Evolutionary conservation across 176 grass and related monocot genomes (phyloP).

Genomic region (Dendrocalamus sinicus): DNA sequence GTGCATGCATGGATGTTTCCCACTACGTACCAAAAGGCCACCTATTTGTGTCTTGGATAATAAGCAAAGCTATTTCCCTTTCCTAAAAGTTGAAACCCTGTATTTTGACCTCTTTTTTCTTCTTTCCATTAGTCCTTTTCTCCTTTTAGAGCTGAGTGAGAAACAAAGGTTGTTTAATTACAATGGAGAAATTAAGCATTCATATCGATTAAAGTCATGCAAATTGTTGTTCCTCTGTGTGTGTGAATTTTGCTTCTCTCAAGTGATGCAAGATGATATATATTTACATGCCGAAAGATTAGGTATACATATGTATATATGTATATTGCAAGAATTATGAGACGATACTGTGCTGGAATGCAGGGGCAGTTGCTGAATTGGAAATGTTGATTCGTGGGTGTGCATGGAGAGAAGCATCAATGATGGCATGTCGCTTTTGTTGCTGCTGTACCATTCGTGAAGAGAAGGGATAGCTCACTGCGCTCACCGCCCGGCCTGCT

Average conservation of each 20-base stretch:
- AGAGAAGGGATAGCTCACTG: neutral
- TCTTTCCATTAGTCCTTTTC: neutral
- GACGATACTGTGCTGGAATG: neutral
- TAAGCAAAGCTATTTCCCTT: slow-evolving; percentile 26
- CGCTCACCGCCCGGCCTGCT: neutral
- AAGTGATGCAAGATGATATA: neutral
- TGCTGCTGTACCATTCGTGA: neutral
- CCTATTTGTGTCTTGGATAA: slow-evolving; percentile 38
- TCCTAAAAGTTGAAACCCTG: neutral
- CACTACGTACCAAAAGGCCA: slow-evolving; percentile 31
- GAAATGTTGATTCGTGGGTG: neutral
- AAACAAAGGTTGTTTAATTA: neutral
- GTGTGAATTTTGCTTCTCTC: neutral
- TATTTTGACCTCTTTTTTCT: neutral
- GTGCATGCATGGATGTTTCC: slow-evolving; percentile 49
- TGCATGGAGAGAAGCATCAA: neutral
- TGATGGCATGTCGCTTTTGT: slow-evolving; percentile 20
- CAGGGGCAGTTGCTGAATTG: neutral
- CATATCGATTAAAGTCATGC: neutral
- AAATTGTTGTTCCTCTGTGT: neutral
- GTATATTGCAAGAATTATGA: neutral
- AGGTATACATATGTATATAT: neutral
- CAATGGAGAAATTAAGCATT: neutral
- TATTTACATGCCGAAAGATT: neutral
- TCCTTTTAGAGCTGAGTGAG: neutral